Base-by-base conservation (phyloP, 768 basidiomycete species). In the Naganishia vishniacii region DNA sequence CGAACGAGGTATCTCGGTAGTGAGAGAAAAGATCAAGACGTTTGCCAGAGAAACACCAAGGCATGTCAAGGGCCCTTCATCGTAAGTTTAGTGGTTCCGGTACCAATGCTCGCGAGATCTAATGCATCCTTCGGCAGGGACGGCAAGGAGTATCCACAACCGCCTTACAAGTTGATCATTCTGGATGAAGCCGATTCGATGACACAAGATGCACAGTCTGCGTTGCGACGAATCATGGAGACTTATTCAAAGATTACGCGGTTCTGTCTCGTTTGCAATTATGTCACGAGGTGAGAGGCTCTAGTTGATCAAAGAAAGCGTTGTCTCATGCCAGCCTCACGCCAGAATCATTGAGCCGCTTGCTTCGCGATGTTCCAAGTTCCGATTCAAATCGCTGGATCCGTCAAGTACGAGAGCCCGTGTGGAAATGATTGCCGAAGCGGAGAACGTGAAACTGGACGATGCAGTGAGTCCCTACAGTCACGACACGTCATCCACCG, bases 181-280 rank as follows among this genome's bases (percentile, higher is more conserved):
- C 84, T 99, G 26, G 95, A 99, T 71, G 95, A 99, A 79, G 95
- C 95, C 23, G 95, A 99, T 77, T 94, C 91, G 5, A 99, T 99
- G 95, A 99, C 95, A 5, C 94, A 98, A 79, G 95, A 99, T 74
- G 95, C 95, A 4, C 95, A 99, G 76, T 92, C 88, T 34, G 95
- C 95, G 0, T 81, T 99, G 42, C 83, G 95, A 44, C 84, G 95
- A n/a, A 98, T 98, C 75, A 99, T 99, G 95, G 95, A 99, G 78
- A 93, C 86, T n/a, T 92, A 98, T 72, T 90, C 90, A 18, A 84
- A 88, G 62, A 98, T 98, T 74, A 99, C 95, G 32, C 83, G 95
- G 4, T 99, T 99, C 79, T 99, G 95, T 77, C 81, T 99, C 23
- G 91, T 98, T 18, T 99, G 95, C 80, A 99, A 99, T 80, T 99